These are phyloP conservation scores for Aspergillus awamori DNA, from an alignment of 2,329 filamentous ascomycete genomes.

Conservation along the genomic window DNA sequence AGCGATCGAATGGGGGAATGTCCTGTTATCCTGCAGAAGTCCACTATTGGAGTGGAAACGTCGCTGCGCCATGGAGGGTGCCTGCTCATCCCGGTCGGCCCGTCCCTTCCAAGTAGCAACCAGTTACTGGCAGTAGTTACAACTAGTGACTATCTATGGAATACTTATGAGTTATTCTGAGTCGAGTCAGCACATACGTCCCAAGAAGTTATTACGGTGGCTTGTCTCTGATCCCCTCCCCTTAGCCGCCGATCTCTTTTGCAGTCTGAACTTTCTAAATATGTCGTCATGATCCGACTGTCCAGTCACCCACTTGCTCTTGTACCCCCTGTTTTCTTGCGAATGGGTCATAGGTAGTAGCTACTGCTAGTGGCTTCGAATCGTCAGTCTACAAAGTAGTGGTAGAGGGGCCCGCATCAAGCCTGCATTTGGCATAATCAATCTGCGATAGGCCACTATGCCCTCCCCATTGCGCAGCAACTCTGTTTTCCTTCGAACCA, in stretches of 20 bases:
- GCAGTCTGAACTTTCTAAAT: not conserved
- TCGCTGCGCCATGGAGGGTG: constrained; percentile 6
- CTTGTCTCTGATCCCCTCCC: constrained; percentile 1
- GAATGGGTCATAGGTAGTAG: not conserved
- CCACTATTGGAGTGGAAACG: not conserved
- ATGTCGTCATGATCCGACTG: not conserved
- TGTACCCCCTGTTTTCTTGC: not conserved
- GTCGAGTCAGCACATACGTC: constrained; percentile 1
- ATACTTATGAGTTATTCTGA: not conserved
- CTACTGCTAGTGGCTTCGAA: not conserved
- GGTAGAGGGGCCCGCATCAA: not conserved
- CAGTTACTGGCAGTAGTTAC: not conserved
- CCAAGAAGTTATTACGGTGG: not conserved
- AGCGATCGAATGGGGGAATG: not conserved
- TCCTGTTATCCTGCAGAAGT: not conserved
- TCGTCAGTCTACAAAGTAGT: not conserved
- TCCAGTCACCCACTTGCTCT: not conserved
- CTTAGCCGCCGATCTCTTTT: constrained; percentile 12
- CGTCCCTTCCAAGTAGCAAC: constrained; percentile 17
- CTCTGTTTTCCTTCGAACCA: not conserved
- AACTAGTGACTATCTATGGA: not conserved
- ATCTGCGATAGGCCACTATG: not conserved
- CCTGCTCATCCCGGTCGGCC: constrained; percentile 19
- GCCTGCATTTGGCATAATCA: not conserved
- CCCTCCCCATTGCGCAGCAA: not conserved